phyloP scores from a whole-genome alignment of 352 stramenopile species.

The Thraustotheca clavata region DNA sequence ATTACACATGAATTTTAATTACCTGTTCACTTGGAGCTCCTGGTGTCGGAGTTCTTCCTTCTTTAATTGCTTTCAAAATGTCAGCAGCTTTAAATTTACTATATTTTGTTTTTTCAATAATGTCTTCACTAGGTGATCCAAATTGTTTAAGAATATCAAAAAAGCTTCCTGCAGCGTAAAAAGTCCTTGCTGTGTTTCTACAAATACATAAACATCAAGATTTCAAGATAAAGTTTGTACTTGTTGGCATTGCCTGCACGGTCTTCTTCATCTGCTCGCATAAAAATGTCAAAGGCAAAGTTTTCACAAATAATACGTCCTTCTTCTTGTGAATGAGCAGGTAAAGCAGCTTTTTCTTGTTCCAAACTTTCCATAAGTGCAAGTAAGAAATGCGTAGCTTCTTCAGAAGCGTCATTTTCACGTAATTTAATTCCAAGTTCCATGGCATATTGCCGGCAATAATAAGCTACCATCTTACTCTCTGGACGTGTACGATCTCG shows the following conservation, averaged over 20 bases:
- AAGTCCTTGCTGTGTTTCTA: conserved; percentile 90
- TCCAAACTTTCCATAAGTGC: conserved; percentile 88
- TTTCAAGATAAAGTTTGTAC: conserved; percentile 27
- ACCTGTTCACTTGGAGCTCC: conserved; percentile 41
- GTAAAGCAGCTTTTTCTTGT: conserved; percentile 85
- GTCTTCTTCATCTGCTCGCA: conserved; percentile 92
- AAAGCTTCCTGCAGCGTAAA: conserved; percentile 94
- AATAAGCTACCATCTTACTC: conserved; percentile 94
- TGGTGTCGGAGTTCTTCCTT: conserved; percentile 74
- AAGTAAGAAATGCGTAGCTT: conserved; percentile 83
- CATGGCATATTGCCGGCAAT: conserved; percentile 85
- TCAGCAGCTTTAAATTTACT: conserved; percentile 94
- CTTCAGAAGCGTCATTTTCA: conserved; percentile 62
- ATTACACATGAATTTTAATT: background rate
- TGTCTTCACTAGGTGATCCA: conserved; percentile 70
- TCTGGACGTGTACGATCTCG: conserved; percentile 82
- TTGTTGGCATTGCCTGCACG: conserved; percentile 83
- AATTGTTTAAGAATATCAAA: conserved; percentile 97
- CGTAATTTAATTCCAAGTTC: conserved; percentile 82
- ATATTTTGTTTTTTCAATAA: conserved; percentile 88
- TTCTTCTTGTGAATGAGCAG: conserved; percentile 87
- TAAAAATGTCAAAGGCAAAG: conserved; percentile 90
- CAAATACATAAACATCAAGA: background rate
- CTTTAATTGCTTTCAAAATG: conserved; percentile 94
- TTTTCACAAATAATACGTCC: conserved; percentile 83